phyloP scores from a whole-genome alignment of 805 yeast species.

The Candida takata region DNA sequence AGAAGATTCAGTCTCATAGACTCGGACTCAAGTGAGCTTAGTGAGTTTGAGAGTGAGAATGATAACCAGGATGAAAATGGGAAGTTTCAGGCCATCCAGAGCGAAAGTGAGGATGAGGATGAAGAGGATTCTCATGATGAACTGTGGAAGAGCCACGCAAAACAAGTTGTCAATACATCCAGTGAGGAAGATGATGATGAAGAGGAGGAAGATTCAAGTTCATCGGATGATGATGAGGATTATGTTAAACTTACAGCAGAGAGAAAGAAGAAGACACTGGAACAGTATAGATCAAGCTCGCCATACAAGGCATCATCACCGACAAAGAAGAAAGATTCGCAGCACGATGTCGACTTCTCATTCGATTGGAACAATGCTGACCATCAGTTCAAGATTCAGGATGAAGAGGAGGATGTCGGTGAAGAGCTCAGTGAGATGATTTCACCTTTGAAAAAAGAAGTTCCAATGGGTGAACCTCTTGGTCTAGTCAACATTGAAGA shows the following conservation, averaged over 20 bases:
- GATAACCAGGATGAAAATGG: slow-evolving; percentile 16
- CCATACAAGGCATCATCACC: slow-evolving; percentile 23
- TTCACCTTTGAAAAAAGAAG: slow-evolving; percentile 13
- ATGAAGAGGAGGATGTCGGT: slow-evolving; percentile 53
- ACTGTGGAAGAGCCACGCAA: slow-evolving; percentile 22
- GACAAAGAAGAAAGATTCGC: slow-evolving; percentile 6
- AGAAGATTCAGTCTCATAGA: slow-evolving; percentile 38
- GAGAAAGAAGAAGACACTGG: slow-evolving; percentile 49
- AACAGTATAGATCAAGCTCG: slow-evolving; percentile 33
- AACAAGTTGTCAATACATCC: slow-evolving; percentile 25
- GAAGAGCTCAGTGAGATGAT: slow-evolving; percentile 36
- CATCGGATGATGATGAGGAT: slow-evolving; percentile 64
- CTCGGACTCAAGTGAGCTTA: slow-evolving; percentile 34
- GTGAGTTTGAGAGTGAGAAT: slow-evolving; percentile 29
- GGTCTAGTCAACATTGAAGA: slow-evolving; percentile 23
- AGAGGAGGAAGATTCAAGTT: slow-evolving; percentile 35
- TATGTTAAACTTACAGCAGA: slow-evolving; percentile 67
- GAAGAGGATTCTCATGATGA: slow-evolving; percentile 23
- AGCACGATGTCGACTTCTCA: slow-evolving; percentile 34
- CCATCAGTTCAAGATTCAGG: slow-evolving; percentile 22
- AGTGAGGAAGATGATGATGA: slow-evolving; percentile 31
- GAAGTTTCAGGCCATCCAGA: slow-evolving; percentile 29
- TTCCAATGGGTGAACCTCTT: slow-evolving; percentile 18
- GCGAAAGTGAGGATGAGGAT: slow-evolving; percentile 25
- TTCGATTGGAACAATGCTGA: slow-evolving; percentile 37